Evolutionary conservation across 2,329 filamentous ascomycete species (phyloP).

Genomic region (Ophiostoma sp.): DNA sequence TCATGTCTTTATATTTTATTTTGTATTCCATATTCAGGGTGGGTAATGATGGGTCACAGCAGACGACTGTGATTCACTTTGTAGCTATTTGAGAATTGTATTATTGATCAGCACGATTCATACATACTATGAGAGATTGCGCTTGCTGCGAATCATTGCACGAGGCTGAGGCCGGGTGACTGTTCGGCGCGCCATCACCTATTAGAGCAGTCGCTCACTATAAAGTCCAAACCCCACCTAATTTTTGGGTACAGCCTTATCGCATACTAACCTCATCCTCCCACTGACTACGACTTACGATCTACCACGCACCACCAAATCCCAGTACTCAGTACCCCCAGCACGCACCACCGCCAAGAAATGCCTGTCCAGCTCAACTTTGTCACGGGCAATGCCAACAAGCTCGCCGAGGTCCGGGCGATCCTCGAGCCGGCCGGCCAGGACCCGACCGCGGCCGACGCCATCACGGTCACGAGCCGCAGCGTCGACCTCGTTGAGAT

Average conservation of each 20-base stretch:
- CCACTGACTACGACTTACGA: not conserved
- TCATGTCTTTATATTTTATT: not conserved
- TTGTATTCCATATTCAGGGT: too few species aligned
- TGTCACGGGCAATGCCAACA: conserved; percentile 94
- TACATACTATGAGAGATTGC: too few species aligned
- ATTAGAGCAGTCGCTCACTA: not conserved
- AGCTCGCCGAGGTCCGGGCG: conserved; percentile 80
- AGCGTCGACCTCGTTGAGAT: conserved; percentile 79
- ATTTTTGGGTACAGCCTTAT: not conserved
- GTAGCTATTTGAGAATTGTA: not conserved
- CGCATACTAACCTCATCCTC: not conserved
- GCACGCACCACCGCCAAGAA: conserved; percentile 16
- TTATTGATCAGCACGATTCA: too few species aligned
- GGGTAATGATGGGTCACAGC: too few species aligned
- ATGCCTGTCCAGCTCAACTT: conserved; percentile 63
- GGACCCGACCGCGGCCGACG: not conserved
- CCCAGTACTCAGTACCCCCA: too few species aligned
- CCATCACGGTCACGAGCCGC: conserved; percentile 66
- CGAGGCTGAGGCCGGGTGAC: not conserved
- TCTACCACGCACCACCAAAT: not conserved
- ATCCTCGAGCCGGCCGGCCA: conserved; percentile 62
- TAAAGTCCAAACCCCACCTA: not conserved
- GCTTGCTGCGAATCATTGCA: too few species aligned
- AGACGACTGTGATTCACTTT: not conserved
- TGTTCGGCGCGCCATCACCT: not conserved